Percentiles rank a stretch among this genome's conserved stretches.
Conservation (phyloP, 208 protist genomes). For the Naegleria gruberi region DNA sequence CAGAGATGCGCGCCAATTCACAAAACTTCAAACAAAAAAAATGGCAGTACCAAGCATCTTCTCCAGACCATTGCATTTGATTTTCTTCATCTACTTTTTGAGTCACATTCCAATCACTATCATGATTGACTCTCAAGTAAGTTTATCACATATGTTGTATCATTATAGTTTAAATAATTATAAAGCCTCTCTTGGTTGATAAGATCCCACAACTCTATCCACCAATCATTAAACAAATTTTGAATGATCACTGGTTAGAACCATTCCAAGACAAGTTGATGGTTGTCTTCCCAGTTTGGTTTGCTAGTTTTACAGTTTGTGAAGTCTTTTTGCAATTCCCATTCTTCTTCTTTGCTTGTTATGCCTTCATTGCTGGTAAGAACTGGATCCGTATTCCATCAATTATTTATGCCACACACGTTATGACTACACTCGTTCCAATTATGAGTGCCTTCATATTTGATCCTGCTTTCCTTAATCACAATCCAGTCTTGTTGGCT, state of each 20-base stretch:
- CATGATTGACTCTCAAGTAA: constrained; percentile 7
- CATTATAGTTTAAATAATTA: not conserved
- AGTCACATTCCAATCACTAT: constrained; percentile 5
- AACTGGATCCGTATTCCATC: not conserved
- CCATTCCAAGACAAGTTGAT: not conserved
- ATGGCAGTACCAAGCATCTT: not conserved
- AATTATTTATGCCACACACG: not conserved
- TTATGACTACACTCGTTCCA: not conserved
- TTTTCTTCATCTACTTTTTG: not conserved
- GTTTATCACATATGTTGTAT: not conserved
- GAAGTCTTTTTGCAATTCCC: not conserved
- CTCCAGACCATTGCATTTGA: not conserved
- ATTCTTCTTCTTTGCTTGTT: not conserved
- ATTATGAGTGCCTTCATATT: not conserved
- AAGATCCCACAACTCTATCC: not conserved
- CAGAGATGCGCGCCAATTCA: too few species aligned
- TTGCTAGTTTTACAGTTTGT: not conserved
- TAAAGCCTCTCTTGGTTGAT: not conserved
- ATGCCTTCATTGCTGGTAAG: not conserved
- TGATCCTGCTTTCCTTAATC: not conserved
- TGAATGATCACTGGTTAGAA: not conserved
- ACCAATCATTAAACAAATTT: not conserved
- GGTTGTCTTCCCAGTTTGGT: not conserved
- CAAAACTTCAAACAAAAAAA: too few species aligned
- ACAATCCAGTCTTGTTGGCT: not conserved